Evolutionary conservation across 176 grass and related monocot species (phyloP).

Genomic region (Areca catechu): DNA sequence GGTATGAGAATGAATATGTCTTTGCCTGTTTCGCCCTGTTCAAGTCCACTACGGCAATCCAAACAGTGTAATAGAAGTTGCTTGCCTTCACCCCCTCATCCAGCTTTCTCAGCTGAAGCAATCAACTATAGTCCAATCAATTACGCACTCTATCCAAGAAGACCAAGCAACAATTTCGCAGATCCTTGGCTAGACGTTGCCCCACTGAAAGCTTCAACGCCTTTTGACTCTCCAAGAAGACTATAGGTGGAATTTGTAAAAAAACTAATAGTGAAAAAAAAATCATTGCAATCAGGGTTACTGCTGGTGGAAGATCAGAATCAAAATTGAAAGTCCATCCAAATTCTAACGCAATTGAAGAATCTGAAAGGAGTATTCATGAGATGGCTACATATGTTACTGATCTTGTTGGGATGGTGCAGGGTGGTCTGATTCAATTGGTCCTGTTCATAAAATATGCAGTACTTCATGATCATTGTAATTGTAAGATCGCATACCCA

Average conservation of each 20-base stretch:
- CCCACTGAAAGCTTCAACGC: slow-evolving; percentile 30
- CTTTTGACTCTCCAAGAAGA: slow-evolving; percentile 67
- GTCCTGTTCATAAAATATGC: neutral
- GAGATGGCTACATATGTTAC: no score
- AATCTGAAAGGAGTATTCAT: no score
- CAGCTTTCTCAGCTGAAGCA: slow-evolving; percentile 76
- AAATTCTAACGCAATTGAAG: no score
- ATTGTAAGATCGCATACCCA: neutral
- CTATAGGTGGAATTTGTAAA: slow-evolving; percentile 5
- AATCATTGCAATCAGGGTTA: no score
- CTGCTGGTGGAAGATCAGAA: no score
- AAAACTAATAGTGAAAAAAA: no score
- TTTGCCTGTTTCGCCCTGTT: slow-evolving; percentile 76
- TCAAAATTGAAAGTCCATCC: no score
- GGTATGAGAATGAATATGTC: slow-evolving; percentile 62
- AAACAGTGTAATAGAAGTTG: slow-evolving; percentile 68
- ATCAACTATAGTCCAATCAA: slow-evolving; percentile 79
- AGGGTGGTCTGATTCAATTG: neutral
- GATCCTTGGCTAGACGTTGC: slow-evolving; percentile 45
- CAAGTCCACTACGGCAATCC: slow-evolving; percentile 63
- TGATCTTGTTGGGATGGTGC: no score
- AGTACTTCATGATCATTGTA: neutral
- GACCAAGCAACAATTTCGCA: slow-evolving; percentile 26
- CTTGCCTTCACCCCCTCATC: slow-evolving; percentile 78
- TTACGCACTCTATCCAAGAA: slow-evolving; percentile 42